Percentiles rank a stretch among this genome's conserved stretches.
Evolutionary conservation across 2,329 filamentous ascomycete genomes (phyloP).

Genomic region (Oidium heveae): DNA sequence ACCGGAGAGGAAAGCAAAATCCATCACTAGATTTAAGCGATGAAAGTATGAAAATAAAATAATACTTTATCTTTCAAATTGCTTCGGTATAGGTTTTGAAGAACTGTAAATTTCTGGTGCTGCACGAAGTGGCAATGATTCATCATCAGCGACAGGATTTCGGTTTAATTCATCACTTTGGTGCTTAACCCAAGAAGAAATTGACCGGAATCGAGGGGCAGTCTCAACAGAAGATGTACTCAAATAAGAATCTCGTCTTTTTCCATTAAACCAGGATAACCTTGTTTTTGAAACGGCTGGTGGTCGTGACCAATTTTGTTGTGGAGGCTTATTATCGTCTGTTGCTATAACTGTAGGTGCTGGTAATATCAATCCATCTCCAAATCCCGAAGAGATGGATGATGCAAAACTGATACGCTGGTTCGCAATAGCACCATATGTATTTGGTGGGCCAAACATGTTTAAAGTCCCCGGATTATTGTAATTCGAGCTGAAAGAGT

Average conservation of each 20-base stretch:
- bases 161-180: constrained; percentile 28
- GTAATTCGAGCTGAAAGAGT: not conserved
- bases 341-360: constrained; percentile 12
- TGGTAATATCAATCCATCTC: constrained; percentile 28
- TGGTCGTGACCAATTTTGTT: constrained; percentile 7
- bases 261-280: constrained; percentile 12
- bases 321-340: constrained; percentile 1
- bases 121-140: too few species aligned
- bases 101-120: too few species aligned
- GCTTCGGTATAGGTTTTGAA: too few species aligned
- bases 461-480: constrained; percentile 3
- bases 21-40: too few species aligned
- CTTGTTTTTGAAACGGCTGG: constrained; percentile 4
- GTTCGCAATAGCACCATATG: constrained; percentile 2
- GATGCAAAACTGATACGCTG: constrained; percentile 21
- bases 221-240: constrained; percentile 12
- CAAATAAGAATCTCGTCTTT: constrained; percentile 12
- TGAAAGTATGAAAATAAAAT: too few species aligned
- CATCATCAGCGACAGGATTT: too few species aligned
- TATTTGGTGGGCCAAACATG: constrained; percentile 3
- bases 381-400: constrained; percentile 38
- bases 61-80: too few species aligned
- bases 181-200: constrained; percentile 40
- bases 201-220: constrained; percentile 27
- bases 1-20: too few species aligned